Evolutionary conservation across 2,329 filamentous ascomycete genomes (phyloP).

Genomic region (Botrytis byssoidea): DNA sequence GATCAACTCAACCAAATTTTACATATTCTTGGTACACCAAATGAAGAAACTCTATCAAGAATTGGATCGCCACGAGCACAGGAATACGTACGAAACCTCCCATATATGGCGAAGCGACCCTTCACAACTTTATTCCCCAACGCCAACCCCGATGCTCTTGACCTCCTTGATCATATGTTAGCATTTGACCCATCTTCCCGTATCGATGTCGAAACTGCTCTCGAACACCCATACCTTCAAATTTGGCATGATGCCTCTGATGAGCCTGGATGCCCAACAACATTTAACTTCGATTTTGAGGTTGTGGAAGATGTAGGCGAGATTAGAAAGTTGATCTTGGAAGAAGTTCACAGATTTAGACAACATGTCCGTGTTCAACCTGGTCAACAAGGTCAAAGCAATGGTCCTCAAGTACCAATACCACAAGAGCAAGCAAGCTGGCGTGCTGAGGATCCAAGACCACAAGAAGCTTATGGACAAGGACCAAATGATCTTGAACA

Average conservation of each 20-base stretch:
- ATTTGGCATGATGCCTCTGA: conserved; percentile 97
- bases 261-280: conserved; percentile 88
- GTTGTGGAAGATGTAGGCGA: conserved; percentile 92
- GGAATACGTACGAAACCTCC: conserved; percentile 96
- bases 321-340: conserved; percentile 95
- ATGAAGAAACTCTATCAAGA: conserved; percentile 87
- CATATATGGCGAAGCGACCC: conserved; percentile 88
- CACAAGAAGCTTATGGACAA: conserved; percentile 39
- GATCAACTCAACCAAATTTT: conserved; percentile 99
- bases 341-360: conserved; percentile 90
- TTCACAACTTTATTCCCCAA: conserved; percentile 88
- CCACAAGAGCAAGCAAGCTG: conserved; percentile 37
- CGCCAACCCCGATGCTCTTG: conserved; percentile 92
- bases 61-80: conserved; percentile 95
- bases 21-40: conserved; percentile 94
- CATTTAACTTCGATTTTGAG: conserved; percentile 98
- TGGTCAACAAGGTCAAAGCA: conserved; percentile 33
- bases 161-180: conserved; percentile 94
- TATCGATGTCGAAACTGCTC: conserved; percentile 89
- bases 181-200: conserved; percentile 93
- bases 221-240: conserved; percentile 93
- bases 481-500: conserved; percentile 39
- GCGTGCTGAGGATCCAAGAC: conserved; percentile 39
- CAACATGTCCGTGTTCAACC: conserved; percentile 43
- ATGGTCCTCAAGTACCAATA: conserved; percentile 38